Evolutionary conservation across 2,329 filamentous ascomycete genomes (phyloP), one percentile per base, ranked within the genome.

Genomic region (Verticillium dahliae): DNA sequence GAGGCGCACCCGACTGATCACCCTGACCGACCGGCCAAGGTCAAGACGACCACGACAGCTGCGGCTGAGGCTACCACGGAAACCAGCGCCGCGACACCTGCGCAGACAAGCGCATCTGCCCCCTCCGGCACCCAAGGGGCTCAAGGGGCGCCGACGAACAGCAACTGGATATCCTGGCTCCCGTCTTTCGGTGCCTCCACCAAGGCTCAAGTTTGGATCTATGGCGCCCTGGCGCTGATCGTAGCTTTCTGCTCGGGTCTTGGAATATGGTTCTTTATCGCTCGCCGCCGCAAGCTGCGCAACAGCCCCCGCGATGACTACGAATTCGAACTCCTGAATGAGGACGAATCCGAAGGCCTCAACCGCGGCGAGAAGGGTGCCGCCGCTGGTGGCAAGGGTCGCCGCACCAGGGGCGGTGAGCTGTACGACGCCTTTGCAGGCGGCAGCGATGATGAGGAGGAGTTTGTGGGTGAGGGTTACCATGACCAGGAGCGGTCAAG

Each of bases 371-470:
- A 79, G 72, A 83, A 77, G 76, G 76, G 71, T 63, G 73, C 60
- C 63, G 74, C 74, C 62, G 75, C 80, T 9, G 70, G 69, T 33
- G 71, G 74, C 67, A 78, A 78, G 67, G 69, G 77, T 18, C 78
- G 80, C 62, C 81, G 84, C 66, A 81, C 82, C 59, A 75, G 91
- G 22, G 95, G 92, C 2, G 92, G 94, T 34, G 94, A 98, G 78
- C 78, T 99, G 55, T 99, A 99, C 73, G 95, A 99, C 79, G 95
- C 95, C 4, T 99, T 99, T 81, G 95, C 95, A 0, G 93, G 91
- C 15, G 94, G 92, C 59, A 87, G 84, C 63, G 83, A 85, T 31
- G 94, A 94, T 62, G 93, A 95, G 62, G 90, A 81, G 61, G 80
- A 80, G 37, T 75, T 78, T 45, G 78, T 77, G 4, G 72, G 70